Evolutionary conservation across 768 basidiomycete species (phyloP).

Genomic region (Roridomyces roridus): DNA sequence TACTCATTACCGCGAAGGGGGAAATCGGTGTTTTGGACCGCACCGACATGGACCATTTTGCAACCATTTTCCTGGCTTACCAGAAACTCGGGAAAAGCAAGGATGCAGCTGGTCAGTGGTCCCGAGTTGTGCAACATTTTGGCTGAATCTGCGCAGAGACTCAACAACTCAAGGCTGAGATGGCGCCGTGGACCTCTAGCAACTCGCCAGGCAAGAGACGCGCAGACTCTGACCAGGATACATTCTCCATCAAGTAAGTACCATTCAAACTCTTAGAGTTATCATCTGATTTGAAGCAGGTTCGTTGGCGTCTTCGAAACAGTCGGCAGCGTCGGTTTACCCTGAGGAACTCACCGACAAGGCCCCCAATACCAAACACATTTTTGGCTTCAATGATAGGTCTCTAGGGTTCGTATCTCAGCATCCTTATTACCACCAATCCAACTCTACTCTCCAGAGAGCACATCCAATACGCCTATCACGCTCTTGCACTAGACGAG

Average conservation of each 20-base stretch:
- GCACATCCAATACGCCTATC: conserved; percentile 70
- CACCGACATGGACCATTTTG: conserved; percentile 76
- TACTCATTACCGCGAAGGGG: conserved; percentile 46
- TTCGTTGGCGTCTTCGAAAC: conserved; percentile 82
- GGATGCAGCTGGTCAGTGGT: conserved; percentile 48
- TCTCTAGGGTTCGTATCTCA: conserved; percentile 46
- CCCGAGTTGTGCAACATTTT: neutral
- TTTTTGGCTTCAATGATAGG: conserved; percentile 72
- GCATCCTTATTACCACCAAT: neutral
- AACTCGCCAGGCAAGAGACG: conserved; percentile 60
- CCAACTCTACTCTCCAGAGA: conserved; percentile 25
- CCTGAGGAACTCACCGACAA: conserved; percentile 63
- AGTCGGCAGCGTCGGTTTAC: conserved; percentile 63
- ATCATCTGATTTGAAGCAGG: neutral
- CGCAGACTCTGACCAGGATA: conserved; percentile 48
- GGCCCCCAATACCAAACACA: conserved; percentile 47
- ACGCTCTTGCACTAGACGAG: conserved; percentile 75
- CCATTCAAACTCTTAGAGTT: neutral
- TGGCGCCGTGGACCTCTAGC: conserved; percentile 60
- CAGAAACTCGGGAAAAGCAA: conserved; percentile 65
- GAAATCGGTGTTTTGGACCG: conserved; percentile 75
- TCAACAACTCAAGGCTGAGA: conserved; percentile 44
- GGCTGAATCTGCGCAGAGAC: conserved; percentile 35
- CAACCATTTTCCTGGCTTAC: conserved; percentile 63
- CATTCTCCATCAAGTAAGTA: conserved; percentile 68